Evolutionary conservation across 345 rosid species (phyloP).

Genomic region (Stellera chamaejasme): DNA sequence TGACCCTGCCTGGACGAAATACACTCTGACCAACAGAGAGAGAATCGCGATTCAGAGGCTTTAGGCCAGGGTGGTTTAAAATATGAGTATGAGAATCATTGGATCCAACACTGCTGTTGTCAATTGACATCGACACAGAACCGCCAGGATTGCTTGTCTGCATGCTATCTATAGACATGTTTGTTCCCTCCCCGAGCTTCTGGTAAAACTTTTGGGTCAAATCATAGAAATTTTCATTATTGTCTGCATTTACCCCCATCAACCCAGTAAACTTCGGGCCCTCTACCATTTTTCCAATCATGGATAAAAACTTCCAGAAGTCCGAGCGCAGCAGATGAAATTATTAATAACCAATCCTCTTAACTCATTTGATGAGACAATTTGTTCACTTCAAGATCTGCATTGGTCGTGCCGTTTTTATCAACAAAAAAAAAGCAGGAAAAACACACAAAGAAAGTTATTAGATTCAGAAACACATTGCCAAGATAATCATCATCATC

Average conservation of each 20-base stretch:
- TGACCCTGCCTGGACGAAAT: constrained; percentile 38
- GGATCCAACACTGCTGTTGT: constrained; percentile 57
- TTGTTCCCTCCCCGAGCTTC: constrained; percentile 49
- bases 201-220: constrained; percentile 49
- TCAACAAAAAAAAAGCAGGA: too few relatives aligned
- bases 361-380: too few relatives aligned
- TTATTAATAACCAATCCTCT: too few relatives aligned
- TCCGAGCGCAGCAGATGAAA: too few relatives aligned
- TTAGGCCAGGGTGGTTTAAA: constrained; percentile 46
- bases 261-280: constrained; percentile 27
- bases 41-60: constrained; percentile 30
- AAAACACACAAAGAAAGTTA: too few relatives aligned
- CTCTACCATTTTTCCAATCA: too few relatives aligned
- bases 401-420: too few relatives aligned
- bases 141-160: constrained; percentile 57
- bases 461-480: too few relatives aligned
- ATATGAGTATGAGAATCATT: constrained; percentile 44
- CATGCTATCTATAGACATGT: constrained; percentile 48
- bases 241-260: constrained; percentile 31
- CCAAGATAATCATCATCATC: too few relatives aligned
- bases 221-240: constrained; percentile 34
- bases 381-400: too few relatives aligned
- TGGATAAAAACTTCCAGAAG: too few relatives aligned
- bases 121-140: constrained; percentile 60
- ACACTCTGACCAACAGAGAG: constrained; percentile 42